phyloP scores from a whole-genome alignment of 192 early-diverging fungal genomes.

The Linnemannia zychae region DNA sequence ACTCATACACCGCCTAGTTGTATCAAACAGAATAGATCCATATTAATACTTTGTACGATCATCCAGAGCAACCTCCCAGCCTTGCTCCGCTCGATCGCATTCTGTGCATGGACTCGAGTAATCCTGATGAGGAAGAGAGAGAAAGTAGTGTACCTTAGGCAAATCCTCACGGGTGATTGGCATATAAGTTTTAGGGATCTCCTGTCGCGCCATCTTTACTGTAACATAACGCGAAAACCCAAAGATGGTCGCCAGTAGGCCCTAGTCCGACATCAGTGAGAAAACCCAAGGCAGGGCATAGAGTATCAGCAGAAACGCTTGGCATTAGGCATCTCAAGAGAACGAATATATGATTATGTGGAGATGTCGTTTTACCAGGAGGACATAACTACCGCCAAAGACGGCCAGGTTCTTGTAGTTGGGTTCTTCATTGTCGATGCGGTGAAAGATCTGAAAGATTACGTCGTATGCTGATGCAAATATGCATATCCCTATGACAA shows the following conservation, averaged over 20 bases:
- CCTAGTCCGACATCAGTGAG: slow-evolving; percentile 38
- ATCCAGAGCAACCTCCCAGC: too few species aligned
- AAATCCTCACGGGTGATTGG: slow-evolving; percentile 62
- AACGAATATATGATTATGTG: too few species aligned
- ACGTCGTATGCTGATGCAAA: slow-evolving; percentile 67
- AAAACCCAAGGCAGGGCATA: too few species aligned
- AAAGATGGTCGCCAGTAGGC: slow-evolving; percentile 60
- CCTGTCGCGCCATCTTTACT: slow-evolving; percentile 59
- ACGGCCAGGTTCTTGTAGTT: slow-evolving; percentile 65
- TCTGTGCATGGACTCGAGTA: too few species aligned
- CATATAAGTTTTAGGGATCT: slow-evolving; percentile 68
- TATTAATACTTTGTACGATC: background rate
- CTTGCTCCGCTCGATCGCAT: too few species aligned
- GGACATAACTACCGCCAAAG: slow-evolving; percentile 63
- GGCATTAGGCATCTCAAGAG: too few species aligned
- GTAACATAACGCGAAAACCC: slow-evolving; percentile 64
- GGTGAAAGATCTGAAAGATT: slow-evolving; percentile 65
- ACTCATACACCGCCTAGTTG: slow-evolving; percentile 58
- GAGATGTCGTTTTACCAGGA: too few species aligned
- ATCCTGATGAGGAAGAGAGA: background rate
- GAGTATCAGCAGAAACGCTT: too few species aligned
- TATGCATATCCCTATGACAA: slow-evolving; percentile 56
- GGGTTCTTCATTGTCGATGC: slow-evolving; percentile 40
- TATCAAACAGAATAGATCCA: background rate
- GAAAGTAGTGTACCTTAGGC: slow-evolving; percentile 56